Percentiles rank a stretch among this genome's conserved stretches.
phyloP scores from a whole-genome alignment of 2,329 filamentous ascomycete species.

The Fusarium buharicum region DNA sequence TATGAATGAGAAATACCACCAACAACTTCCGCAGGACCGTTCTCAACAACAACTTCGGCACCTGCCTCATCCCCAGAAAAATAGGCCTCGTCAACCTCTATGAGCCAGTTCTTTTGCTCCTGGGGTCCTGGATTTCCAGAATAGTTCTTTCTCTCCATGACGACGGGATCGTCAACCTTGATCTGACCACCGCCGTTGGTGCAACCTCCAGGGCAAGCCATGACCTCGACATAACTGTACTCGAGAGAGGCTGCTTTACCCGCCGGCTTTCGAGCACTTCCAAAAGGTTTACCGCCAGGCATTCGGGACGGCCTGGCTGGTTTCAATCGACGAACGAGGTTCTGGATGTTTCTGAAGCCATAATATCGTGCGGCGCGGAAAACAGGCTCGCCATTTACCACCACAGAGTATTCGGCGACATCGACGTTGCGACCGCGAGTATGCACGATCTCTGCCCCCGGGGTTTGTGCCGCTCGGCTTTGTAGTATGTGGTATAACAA shows the following conservation, averaged over 20 bases:
- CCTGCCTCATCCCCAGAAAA: slow-evolving; percentile 76
- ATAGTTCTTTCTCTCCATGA: slow-evolving; percentile 61
- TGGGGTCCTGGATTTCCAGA: slow-evolving; percentile 72
- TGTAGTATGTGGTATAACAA: slow-evolving; percentile 87
- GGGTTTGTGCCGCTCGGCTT: slow-evolving; percentile 74
- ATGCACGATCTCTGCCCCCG: slow-evolving; percentile 76
- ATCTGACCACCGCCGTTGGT: slow-evolving; percentile 98
- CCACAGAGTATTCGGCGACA: slow-evolving; percentile 85
- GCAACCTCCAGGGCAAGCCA: slow-evolving; percentile 98
- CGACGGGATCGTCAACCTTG: slow-evolving; percentile 82
- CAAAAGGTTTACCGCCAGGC: slow-evolving; percentile 75
- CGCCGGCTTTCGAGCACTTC: slow-evolving; percentile 63
- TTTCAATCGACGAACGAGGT: slow-evolving; percentile 91
- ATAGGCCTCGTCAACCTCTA: slow-evolving; percentile 87
- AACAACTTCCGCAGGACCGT: slow-evolving; percentile 57
- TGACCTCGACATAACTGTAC: slow-evolving; percentile 96
- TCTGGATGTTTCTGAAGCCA: slow-evolving; percentile 98
- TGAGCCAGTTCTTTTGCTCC: slow-evolving; percentile 88
- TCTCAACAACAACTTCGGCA: slow-evolving; percentile 41
- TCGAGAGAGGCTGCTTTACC: slow-evolving; percentile 66
- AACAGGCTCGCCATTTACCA: slow-evolving; percentile 65
- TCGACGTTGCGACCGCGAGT: slow-evolving; percentile 87
- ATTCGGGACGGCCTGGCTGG: slow-evolving; percentile 81
- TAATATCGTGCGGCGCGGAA: slow-evolving; percentile 92
- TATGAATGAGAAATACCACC: slow-evolving; percentile 73